Conservation (phyloP, 2,329 filamentous ascomycete genomes). For the Aschersonia sp. region DNA sequence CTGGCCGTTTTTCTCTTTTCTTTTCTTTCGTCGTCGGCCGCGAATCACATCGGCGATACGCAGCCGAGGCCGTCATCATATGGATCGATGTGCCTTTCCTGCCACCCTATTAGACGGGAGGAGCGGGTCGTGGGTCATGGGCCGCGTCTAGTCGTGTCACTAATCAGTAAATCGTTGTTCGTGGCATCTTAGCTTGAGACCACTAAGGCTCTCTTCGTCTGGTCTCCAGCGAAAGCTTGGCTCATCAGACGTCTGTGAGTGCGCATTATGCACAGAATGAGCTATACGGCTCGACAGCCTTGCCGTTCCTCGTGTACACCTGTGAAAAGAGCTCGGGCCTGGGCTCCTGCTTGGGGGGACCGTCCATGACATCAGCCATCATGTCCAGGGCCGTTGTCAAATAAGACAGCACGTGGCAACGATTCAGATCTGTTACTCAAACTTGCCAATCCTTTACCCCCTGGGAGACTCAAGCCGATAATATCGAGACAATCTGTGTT, state of each 20-base stretch:
- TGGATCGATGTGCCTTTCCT: not conserved
- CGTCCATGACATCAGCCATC: not conserved
- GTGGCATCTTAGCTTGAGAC: not conserved
- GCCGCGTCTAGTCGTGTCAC: not conserved
- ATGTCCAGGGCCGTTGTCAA: not conserved
- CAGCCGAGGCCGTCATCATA: not conserved
- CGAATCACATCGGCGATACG: not conserved
- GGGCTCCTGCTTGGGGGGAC: no score
- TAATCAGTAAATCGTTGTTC: not conserved
- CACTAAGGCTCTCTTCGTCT: not conserved
- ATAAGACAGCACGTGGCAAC: not conserved
- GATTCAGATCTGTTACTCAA: not conserved
- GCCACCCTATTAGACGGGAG: not conserved
- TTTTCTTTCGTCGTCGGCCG: no score
- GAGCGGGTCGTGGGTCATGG: not conserved
- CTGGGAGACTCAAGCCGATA: no score
- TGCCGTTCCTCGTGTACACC: no score
- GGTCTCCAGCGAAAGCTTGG: not conserved
- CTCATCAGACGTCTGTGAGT: no score
- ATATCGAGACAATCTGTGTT: no score
- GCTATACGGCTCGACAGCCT: no score
- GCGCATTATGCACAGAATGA: no score
- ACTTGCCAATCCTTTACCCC: not conserved
- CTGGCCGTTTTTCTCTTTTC: no score
- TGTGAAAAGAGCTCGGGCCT: no score